Evolutionary conservation across 2,329 filamentous ascomycete species (phyloP).

Genomic region (Colletotrichum destructivum): DNA sequence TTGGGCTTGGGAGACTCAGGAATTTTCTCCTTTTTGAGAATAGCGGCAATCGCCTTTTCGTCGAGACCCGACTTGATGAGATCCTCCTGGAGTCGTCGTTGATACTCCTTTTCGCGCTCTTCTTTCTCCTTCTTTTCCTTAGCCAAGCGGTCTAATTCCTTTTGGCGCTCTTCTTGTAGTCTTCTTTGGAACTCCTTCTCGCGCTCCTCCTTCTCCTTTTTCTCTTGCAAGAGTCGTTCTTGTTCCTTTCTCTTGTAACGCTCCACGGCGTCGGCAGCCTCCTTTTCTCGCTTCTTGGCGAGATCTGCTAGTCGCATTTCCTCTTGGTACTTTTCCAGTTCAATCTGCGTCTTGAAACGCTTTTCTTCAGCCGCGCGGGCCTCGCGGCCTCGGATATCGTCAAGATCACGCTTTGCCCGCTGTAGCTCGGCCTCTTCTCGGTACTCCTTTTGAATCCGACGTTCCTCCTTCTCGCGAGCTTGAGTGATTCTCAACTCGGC

Average conservation of each 20-base stretch:
- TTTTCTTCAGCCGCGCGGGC: slow-evolving; percentile 65
- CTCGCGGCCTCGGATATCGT: slow-evolving; percentile 61
- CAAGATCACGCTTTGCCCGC: slow-evolving; percentile 64
- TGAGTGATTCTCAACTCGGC: slow-evolving; percentile 60
- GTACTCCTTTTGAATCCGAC: slow-evolving; percentile 57
- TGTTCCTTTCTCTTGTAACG: slow-evolving; percentile 66
- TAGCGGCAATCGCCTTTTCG: slow-evolving; percentile 71
- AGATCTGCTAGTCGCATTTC: slow-evolving; percentile 62
- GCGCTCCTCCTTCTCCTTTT: slow-evolving; percentile 62
- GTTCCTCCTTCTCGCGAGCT: slow-evolving; percentile 58
- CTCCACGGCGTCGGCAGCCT: slow-evolving; percentile 66
- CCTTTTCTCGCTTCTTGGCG: slow-evolving; percentile 60
- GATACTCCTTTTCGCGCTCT: slow-evolving; percentile 67
- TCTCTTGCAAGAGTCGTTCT: slow-evolving; percentile 62
- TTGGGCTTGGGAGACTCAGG: slow-evolving; percentile 46
- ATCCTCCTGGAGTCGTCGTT: slow-evolving; percentile 70
- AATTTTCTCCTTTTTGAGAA: slow-evolving; percentile 70
- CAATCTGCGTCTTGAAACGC: slow-evolving; percentile 67
- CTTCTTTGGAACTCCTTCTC: slow-evolving; percentile 70
- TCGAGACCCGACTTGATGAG: slow-evolving; percentile 71
- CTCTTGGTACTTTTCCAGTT: slow-evolving; percentile 63
- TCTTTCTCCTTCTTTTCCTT: slow-evolving; percentile 65
- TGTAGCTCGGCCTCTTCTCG: slow-evolving; percentile 66
- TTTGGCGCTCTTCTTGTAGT: slow-evolving; percentile 65
- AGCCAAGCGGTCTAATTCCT: slow-evolving; percentile 63